These are phyloP conservation scores for Herpomyces periplanetae DNA, from an alignment of 2,329 filamentous ascomycete species.

Conservation along the genomic window DNA sequence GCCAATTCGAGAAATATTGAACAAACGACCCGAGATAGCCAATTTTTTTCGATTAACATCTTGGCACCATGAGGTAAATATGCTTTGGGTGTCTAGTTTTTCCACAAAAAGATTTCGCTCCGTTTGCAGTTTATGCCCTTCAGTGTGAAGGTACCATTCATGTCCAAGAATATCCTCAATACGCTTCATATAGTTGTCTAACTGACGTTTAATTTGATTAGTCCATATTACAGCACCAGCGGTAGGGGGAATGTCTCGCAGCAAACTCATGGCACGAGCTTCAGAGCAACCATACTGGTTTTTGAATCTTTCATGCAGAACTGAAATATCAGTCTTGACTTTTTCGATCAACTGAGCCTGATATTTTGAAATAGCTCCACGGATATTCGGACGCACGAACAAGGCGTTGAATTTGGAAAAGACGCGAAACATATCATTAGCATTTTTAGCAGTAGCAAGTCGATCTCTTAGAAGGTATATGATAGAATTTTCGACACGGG, in stretches of 20 bases:
- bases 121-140: conserved; percentile 65
- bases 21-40: conserved; percentile 61
- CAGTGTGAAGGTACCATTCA: conserved; percentile 71
- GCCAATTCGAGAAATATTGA: conserved; percentile 52
- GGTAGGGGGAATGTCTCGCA: conserved; percentile 75
- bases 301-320: conserved; percentile 84
- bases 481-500: conserved; percentile 90
- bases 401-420: conserved; percentile 99
- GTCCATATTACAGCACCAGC: conserved; percentile 94
- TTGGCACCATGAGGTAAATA: conserved; percentile 77
- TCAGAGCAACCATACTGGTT: conserved; percentile 95
- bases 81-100: conserved; percentile 68
- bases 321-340: conserved; percentile 76
- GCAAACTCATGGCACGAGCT: conserved; percentile 84
- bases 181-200: conserved; percentile 89
- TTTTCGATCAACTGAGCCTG: conserved; percentile 93
- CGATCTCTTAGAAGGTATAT: conserved; percentile 74
- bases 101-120: conserved; percentile 80
- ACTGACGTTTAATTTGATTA: conserved; percentile 73
- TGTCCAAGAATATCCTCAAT: conserved; percentile 89
- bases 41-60: conserved; percentile 64
- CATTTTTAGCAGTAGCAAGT: conserved; percentile 72
- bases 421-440: conserved; percentile 97
- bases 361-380: conserved; percentile 85
- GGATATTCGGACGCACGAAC: conserved; percentile 93